Base-by-base conservation (phyloP, 1,284 basidiomycete species). In the Phellopilus nigrolimitatus region DNA sequence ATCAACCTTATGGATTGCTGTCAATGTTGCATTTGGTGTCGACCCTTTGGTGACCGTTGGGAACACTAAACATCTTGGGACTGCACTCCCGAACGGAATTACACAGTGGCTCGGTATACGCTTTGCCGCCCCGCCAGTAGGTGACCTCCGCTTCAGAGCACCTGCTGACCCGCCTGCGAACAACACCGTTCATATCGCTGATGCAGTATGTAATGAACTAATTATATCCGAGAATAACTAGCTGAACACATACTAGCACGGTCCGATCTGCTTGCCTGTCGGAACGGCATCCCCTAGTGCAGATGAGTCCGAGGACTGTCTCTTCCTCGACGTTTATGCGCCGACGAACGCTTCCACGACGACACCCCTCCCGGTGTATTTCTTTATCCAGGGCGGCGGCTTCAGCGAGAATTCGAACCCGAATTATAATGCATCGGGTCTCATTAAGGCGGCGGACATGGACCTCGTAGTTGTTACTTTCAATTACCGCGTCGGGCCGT, bases 301-400 rank as follows among this genome's bases (percentile, higher is more conserved):
- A 12, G 30, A 44, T 1, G 21, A 45, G n/a, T 47, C 51, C 30
- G 69, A 72, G 51, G 67, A 71, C 55, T 73, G 71, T 54, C 60
- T 72, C 10, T 63, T 62, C 45, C 42, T 71, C 42, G 71, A 71
- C 56, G 59, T 72, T 9, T 70, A 58, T 53, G 66, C 68, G 1
- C 59, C 66, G 2, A 56, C 68, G 2, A 59, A 59, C 12, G 28
- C 59, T 2, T 46, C 57, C 8, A 33, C 53, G 12, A 19, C 33
- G 31, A 55, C 40, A n/a, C 50, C 39, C 77, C 75, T 80, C 12
- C 82, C 82, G 0, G 82, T 85, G 1, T 65, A 87, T 24, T 74
- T 81, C 4, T 86, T 81, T 59, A 79, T 83, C 33, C 82, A 86
- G 56, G 83, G 82, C 10, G 82, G 84, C 61, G 77, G 77, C 10